Percentiles rank a stretch among this genome's conserved stretches.
Evolutionary conservation across 1,284 basidiomycete genomes (phyloP).

Genomic region (Cronartium quercuum): DNA sequence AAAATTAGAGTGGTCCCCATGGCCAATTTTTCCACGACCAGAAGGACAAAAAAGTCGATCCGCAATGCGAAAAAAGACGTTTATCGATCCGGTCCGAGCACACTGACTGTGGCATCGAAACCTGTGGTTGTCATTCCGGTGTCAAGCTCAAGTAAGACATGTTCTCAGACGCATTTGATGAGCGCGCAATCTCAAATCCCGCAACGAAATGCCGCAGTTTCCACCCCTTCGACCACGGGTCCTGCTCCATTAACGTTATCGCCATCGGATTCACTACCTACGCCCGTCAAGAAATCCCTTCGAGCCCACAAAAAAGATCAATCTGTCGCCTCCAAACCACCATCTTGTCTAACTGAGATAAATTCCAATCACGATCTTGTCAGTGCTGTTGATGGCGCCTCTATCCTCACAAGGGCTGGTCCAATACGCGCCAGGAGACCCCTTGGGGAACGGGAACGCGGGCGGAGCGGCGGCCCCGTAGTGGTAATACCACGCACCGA

Average conservation of each 20-base stretch:
- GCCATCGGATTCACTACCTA: not conserved
- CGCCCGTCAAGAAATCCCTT: not conserved
- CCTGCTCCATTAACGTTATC: not conserved
- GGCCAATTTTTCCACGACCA: too few relatives aligned
- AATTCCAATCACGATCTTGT: not conserved
- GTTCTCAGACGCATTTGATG: not conserved
- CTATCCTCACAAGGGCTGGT: too few relatives aligned
- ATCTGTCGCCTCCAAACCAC: not conserved
- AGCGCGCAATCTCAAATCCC: not conserved
- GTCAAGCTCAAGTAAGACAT: not conserved
- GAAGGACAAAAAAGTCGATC: too few relatives aligned
- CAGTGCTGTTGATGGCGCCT: not conserved
- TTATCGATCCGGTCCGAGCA: too few relatives aligned
- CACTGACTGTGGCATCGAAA: not conserved
- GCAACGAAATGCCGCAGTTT: not conserved
- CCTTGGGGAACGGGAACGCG: not conserved
- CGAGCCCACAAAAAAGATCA: not conserved
- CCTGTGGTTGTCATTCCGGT: not conserved
- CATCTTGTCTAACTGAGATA: not conserved
- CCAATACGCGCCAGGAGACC: not conserved
- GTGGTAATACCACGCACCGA: too few relatives aligned
- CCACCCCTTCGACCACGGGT: not conserved
- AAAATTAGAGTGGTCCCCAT: too few relatives aligned
- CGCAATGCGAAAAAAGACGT: too few relatives aligned
- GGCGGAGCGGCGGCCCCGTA: too few relatives aligned